phyloP scores from a whole-genome alignment of 257 asterid species.

The Mentha longifolia region DNA sequence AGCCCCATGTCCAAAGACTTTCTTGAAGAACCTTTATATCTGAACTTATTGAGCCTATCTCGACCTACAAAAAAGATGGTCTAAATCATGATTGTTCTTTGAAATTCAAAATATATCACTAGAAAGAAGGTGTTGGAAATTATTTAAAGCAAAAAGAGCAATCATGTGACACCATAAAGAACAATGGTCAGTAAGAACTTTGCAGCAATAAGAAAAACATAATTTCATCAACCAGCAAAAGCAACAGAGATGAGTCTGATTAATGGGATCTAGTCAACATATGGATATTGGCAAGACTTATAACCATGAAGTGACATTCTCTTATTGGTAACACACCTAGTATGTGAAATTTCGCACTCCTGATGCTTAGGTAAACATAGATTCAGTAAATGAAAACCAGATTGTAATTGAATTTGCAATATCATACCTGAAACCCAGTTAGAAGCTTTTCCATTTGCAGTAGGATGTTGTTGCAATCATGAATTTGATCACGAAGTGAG shows the following conservation, averaged over 20 bases:
- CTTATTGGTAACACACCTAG: background rate
- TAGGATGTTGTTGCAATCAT: conserved; percentile 85
- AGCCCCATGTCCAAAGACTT: conserved; percentile 98
- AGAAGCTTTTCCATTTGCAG: conserved; percentile 87
- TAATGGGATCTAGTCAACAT: background rate
- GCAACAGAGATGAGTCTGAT: background rate
- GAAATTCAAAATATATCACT: conserved; percentile 12
- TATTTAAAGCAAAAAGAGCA: conserved; percentile 13
- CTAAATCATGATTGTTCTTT: conserved; percentile 25
- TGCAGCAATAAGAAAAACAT: background rate
- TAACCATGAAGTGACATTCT: conserved; percentile 7
- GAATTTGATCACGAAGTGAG: conserved; percentile 90
- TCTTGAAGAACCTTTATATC: conserved; percentile 97
- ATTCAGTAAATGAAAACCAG: conserved; percentile 4
- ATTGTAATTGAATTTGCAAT: conserved; percentile 12
- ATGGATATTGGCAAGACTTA: background rate
- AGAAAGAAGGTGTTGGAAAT: background rate
- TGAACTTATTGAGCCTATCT: conserved; percentile 98
- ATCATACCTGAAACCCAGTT: conserved; percentile 79
- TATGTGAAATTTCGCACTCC: too few relatives aligned
- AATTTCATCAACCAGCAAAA: background rate
- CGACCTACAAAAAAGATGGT: conserved; percentile 56
- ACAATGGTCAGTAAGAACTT: conserved; percentile 17
- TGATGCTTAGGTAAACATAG: conserved; percentile 3
- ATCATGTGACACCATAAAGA: conserved; percentile 23